phyloP scores from a whole-genome alignment of 768 basidiomycete species.

The Rhizopogon salebrosus region DNA sequence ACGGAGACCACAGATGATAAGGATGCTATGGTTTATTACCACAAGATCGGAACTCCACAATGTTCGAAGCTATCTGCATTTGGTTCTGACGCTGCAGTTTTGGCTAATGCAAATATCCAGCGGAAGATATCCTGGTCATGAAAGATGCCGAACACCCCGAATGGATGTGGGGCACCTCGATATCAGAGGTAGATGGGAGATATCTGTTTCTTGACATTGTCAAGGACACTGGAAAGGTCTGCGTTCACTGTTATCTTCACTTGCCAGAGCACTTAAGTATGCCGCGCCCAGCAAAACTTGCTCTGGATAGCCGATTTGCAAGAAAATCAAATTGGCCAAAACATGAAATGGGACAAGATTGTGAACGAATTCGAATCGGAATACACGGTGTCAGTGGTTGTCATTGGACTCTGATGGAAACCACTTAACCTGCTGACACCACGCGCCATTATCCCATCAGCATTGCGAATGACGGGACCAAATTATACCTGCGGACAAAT shows the following conservation, averaged over 20 bases:
- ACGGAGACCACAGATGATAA: slow-evolving; percentile 58
- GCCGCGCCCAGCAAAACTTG: slow-evolving; percentile 55
- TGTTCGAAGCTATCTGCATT: slow-evolving; percentile 33
- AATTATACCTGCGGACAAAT: slow-evolving; percentile 64
- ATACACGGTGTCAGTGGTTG: slow-evolving; percentile 51
- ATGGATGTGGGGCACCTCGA: slow-evolving; percentile 54
- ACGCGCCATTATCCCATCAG: slow-evolving; percentile 29
- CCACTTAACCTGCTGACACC: not conserved
- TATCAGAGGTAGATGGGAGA: slow-evolving; percentile 59
- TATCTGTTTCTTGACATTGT: slow-evolving; percentile 52
- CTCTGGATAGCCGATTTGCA: slow-evolving; percentile 70
- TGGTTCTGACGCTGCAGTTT: not conserved
- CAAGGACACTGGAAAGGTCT: slow-evolving; percentile 62
- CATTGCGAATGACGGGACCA: slow-evolving; percentile 57
- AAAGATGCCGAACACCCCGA: slow-evolving; percentile 60
- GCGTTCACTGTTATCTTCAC: slow-evolving; percentile 6
- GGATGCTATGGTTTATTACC: slow-evolving; percentile 75
- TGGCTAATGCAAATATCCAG: slow-evolving; percentile 28
- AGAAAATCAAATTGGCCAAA: slow-evolving; percentile 50
- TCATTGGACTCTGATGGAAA: not conserved
- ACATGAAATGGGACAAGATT: slow-evolving; percentile 71
- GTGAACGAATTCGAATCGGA: slow-evolving; percentile 63
- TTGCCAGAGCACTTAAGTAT: not conserved
- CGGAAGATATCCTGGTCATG: slow-evolving; percentile 63
- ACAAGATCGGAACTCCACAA: slow-evolving; percentile 66